Conservation (phyloP, 805 yeast species). For the Cyberlindnera mycetangii region DNA sequence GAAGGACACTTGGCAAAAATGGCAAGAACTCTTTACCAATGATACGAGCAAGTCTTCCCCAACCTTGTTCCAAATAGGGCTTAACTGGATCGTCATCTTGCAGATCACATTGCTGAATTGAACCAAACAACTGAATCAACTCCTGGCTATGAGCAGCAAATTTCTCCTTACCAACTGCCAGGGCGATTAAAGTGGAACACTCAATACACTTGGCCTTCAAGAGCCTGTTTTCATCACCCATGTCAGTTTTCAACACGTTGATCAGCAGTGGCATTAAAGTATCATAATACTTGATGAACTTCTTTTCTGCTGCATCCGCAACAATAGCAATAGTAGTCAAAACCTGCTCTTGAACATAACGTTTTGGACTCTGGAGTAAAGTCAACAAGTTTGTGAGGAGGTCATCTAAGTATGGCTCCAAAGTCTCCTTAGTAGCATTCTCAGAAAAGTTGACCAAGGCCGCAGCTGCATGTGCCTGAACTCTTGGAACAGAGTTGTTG, state of each 20-base stretch:
- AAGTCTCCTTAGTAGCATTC: slow-evolving; percentile 78
- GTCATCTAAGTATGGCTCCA: slow-evolving; percentile 91
- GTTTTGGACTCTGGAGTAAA: slow-evolving; percentile 77
- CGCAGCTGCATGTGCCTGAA: slow-evolving; percentile 98
- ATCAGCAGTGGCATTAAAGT: slow-evolving; percentile 88
- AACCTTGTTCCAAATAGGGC: slow-evolving; percentile 86
- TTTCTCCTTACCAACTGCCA: slow-evolving; percentile 92
- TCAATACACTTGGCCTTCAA: slow-evolving; percentile 93
- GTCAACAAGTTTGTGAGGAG: slow-evolving; percentile 71
- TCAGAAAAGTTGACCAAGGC: slow-evolving; percentile 95
- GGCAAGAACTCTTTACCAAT: slow-evolving; percentile 86
- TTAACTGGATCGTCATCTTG: slow-evolving; percentile 84
- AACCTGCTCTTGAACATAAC: slow-evolving; percentile 96
- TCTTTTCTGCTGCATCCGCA: slow-evolving; percentile 92
- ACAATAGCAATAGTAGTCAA: slow-evolving; percentile 94
- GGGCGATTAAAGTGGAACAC: slow-evolving; percentile 90
- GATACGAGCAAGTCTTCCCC: slow-evolving; percentile 91
- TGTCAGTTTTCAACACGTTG: slow-evolving; percentile 73
- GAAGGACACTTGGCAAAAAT: slow-evolving; percentile 77
- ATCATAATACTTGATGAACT: slow-evolving; percentile 88
- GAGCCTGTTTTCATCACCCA: slow-evolving; percentile 73
- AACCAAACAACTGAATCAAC: slow-evolving; percentile 65
- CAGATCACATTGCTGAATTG: slow-evolving; percentile 58
- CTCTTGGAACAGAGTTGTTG: slow-evolving; percentile 76
- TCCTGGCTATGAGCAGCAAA: slow-evolving; percentile 74